A percentile compares a stretch with the other conserved stretches of the same genome.
Conservation (phyloP, 139 green algal species). For the Ettlia oleoabundans region DNA sequence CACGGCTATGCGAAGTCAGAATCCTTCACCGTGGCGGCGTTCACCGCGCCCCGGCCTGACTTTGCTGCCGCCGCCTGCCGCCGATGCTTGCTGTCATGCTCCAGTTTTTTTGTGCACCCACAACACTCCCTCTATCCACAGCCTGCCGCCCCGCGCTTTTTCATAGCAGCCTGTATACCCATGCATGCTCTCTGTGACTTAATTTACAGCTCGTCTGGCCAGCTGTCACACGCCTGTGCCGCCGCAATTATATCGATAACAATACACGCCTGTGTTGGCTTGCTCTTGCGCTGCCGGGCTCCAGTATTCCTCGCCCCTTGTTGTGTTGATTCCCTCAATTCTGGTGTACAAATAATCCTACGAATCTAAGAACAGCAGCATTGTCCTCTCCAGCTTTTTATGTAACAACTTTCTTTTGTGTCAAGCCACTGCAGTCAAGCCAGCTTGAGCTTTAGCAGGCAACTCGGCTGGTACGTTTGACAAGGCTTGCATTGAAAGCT, state of each 20-base stretch:
- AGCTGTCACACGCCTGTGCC: background rate
- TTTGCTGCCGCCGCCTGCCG: background rate
- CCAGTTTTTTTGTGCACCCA: background rate
- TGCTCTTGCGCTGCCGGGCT: background rate
- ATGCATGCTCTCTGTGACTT: background rate
- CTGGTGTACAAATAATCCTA: background rate
- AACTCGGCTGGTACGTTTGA: no score
- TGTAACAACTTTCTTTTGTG: no score
- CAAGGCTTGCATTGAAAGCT: no score
- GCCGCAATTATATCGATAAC: background rate
- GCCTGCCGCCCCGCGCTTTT: background rate
- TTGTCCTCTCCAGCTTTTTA: no score
- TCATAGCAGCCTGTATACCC: background rate
- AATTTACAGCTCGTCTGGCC: background rate
- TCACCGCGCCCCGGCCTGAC: no score
- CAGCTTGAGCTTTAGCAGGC: background rate
- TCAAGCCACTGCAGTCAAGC: background rate
- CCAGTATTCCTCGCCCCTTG: background rate
- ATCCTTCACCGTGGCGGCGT: no score
- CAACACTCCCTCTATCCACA: background rate
- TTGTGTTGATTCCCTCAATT: background rate
- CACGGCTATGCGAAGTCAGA: no score
- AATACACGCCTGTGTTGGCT: background rate
- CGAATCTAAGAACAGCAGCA: no score
- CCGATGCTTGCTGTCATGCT: background rate